A percentile compares a stretch with the other conserved stretches of the same genome.
phyloP scores from a whole-genome alignment of 441 rosid species.

The Adansonia grandidieri region DNA sequence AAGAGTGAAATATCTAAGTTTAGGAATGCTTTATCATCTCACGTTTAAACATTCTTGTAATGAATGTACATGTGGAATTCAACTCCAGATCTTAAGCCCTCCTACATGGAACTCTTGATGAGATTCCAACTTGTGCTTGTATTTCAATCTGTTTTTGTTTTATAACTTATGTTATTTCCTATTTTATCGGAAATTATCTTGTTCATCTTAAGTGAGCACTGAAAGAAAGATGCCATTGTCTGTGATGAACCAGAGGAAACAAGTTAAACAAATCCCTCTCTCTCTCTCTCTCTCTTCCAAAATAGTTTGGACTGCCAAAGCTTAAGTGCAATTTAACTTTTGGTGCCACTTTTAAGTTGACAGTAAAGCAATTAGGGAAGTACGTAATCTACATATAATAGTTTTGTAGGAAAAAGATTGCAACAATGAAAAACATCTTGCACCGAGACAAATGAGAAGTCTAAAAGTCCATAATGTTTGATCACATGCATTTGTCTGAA shows the following conservation, averaged over 20 bases:
- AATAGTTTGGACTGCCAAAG: slow-evolving; percentile 8
- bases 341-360: slow-evolving; percentile 1
- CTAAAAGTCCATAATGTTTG: slow-evolving; percentile 15
- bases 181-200: neutral
- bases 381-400: neutral
- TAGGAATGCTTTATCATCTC: slow-evolving; percentile 12
- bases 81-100: neutral
- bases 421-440: neutral
- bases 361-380: neutral
- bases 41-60: slow-evolving; percentile 8
- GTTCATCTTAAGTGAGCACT: neutral
- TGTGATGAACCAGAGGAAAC: neutral
- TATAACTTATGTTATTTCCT: neutral
- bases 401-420: neutral
- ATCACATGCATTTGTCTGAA: neutral
- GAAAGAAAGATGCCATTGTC: slow-evolving; percentile 16
- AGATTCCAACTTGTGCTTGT: neutral
- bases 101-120: neutral
- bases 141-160: neutral
- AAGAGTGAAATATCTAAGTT: neutral
- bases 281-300: neutral
- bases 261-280: neutral
- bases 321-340: neutral
- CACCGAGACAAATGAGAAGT: neutral
- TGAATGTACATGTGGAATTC: neutral